Evolutionary conservation across 805 yeast species (phyloP).

Genomic region (Babjeviella inositovora): DNA sequence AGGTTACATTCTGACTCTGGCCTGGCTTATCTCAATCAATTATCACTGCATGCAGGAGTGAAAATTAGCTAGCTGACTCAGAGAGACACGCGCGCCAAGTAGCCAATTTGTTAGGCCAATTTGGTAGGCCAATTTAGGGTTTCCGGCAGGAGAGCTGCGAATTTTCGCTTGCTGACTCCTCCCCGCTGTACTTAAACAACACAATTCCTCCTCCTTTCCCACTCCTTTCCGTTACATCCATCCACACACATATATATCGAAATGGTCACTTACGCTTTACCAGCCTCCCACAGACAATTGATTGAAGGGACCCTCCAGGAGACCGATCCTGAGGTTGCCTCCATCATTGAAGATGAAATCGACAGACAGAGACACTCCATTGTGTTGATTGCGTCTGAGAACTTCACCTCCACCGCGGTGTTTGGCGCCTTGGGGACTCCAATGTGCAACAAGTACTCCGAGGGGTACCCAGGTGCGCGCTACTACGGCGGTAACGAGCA

Average conservation of each 20-base stretch:
- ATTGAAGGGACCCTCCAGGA: conserved; percentile 46
- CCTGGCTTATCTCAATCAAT: too few species aligned
- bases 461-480: conserved; percentile 98
- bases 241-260: not conserved
- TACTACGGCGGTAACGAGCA: conserved; percentile 98
- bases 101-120: too few species aligned
- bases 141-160: too few species aligned
- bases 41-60: too few species aligned
- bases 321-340: conserved; percentile 68
- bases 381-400: conserved; percentile 91
- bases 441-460: conserved; percentile 97
- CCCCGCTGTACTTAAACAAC: too few species aligned
- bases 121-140: too few species aligned
- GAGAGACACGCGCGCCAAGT: too few species aligned
- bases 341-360: conserved; percentile 64
- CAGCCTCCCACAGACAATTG: conserved; percentile 47
- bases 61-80: too few species aligned
- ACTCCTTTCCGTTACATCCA: not conserved
- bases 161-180: too few species aligned
- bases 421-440: conserved; percentile 95
- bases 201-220: too few species aligned
- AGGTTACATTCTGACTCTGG: too few species aligned
- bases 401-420: conserved; percentile 91
- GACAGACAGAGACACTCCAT: conserved; percentile 88
- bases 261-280: conserved; percentile 42